Evolutionary conservation across 169 alveolate species (phyloP).

Genomic region (Eimeria falciformis): DNA sequence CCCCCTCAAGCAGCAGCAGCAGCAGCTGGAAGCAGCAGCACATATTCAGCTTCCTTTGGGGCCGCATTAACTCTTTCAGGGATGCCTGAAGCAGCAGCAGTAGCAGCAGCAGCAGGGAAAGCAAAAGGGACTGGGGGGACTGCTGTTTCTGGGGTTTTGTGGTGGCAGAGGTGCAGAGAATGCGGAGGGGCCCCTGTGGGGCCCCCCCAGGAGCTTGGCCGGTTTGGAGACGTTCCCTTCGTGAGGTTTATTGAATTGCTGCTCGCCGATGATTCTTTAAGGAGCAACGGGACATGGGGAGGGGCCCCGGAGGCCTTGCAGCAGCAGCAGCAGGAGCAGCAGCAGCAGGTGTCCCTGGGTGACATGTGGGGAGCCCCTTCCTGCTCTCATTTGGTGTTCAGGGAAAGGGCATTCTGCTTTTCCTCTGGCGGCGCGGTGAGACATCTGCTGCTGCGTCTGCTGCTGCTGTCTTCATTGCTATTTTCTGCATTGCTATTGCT

Average conservation of each 20-base stretch:
- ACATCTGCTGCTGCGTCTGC: constrained; percentile 14
- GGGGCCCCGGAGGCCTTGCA: not conserved
- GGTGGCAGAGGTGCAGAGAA: not conserved
- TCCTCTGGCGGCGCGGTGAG: constrained; percentile 21
- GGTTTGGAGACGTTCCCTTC: constrained; percentile 14
- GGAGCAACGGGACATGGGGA: constrained; percentile 11
- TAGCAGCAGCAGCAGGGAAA: constrained; percentile 26
- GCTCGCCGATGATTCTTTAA: not conserved
- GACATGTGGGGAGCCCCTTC: not conserved
- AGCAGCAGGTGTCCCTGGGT: not conserved
- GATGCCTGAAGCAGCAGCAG: not conserved
- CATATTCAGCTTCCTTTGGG: not conserved
- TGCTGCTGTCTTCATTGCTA: constrained; percentile 1
- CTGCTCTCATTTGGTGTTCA: constrained; percentile 19
- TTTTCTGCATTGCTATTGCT: not conserved
- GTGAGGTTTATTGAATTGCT: constrained; percentile 8
- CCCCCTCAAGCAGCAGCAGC: not conserved
- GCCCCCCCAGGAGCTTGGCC: not conserved
- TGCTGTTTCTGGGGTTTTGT: not conserved
- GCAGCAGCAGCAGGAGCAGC: constrained; percentile 44
- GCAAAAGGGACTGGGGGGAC: not conserved
- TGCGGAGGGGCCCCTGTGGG: not conserved
- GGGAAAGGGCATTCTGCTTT: constrained; percentile 18
- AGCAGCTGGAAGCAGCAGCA: constrained; percentile 43
- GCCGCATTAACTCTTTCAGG: not conserved